Evolutionary conservation across 2,329 filamentous ascomycete species (phyloP), one percentile per base, ranked within the genome.

Genomic region (Calycina herbarum): DNA sequence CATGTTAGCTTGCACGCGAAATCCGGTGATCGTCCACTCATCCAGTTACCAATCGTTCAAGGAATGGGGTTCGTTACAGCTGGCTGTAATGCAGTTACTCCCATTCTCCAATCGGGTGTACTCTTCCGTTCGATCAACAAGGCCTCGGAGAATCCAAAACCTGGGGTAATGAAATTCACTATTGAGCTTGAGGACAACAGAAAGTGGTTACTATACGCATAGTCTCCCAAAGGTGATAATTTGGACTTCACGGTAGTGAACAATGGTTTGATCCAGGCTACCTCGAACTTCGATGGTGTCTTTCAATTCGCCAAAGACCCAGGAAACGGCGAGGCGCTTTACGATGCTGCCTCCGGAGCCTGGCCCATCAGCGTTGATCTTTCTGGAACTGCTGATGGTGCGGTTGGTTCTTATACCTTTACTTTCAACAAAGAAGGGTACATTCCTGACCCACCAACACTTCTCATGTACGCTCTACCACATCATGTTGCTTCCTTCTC

Each of bases 41-140:
- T 98, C 24, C 89, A 86, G 0, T 93, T 96, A 69, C 93, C 94
- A 0, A 75, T 97, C 7, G 87, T 96, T 0, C 94, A 98, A 75
- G 95, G 95, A 11, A 95, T 96, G 87, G 89, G 87, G 0, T 96
- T 93, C 72, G 82, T 97, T 20, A 97, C 94, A 4, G 94, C 83
- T 0, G 77, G 90, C 20, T 98, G 94, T 77, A 83, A 82, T 63
- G 86, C 87, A 35, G 82, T 87, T 0, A 88, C 86, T 7, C 94
- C 94, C 0, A 74, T 89, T 3, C 83, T 98, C 56, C 88, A 94
- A 71, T 90, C 89, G 27, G 88, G 87, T 0, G 85, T 95, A 1
- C 90, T 89, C 67, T 96, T 94, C 80, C 83, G 83, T 65, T 87
- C 83, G 20, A 81, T 97, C 59, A 87, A 84, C 42, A 83, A 82